These are phyloP conservation scores for Volutella citrinella DNA, from an alignment of 2,329 filamentous ascomycete genomes.

Conservation along the genomic window DNA sequence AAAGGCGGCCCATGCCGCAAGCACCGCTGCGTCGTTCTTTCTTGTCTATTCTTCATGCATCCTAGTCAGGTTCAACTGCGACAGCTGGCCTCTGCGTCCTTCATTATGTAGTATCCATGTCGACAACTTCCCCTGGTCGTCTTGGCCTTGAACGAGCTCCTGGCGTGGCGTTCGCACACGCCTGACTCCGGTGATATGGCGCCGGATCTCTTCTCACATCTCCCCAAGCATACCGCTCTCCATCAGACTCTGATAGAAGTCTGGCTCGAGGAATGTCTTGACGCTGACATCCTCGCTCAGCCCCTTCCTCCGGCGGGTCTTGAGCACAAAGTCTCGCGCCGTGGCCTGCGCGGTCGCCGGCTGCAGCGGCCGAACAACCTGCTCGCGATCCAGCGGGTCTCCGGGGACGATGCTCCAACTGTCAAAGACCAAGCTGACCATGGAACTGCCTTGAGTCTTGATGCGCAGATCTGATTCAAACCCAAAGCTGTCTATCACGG, in stretches of 20 bases:
- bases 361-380: constrained; percentile 79
- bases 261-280: constrained; percentile 92
- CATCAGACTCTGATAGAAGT: constrained; percentile 83
- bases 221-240: constrained; percentile 82
- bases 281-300: constrained; percentile 93
- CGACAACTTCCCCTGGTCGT: no score
- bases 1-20: no score
- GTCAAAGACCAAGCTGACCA: constrained; percentile 89
- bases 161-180: no score
- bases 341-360: constrained; percentile 85
- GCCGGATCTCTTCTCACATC: constrained; percentile 25
- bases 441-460: constrained; percentile 90
- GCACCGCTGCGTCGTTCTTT: no score
- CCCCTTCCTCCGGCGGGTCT: constrained; percentile 90
- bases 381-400: constrained; percentile 86
- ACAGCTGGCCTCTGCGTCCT: no score
- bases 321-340: constrained; percentile 92
- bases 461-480: constrained; percentile 97
- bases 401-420: constrained; percentile 95
- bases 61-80: no score
- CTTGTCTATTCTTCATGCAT: no score
- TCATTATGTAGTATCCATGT: no score
- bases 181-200: no score
- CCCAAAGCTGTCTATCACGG: constrained; percentile 95
- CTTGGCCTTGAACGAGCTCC: no score